Evolutionary conservation across 257 asterid genomes (phyloP), one percentile per base, ranked within the genome.

Genomic region (Forsythia viridissima): DNA sequence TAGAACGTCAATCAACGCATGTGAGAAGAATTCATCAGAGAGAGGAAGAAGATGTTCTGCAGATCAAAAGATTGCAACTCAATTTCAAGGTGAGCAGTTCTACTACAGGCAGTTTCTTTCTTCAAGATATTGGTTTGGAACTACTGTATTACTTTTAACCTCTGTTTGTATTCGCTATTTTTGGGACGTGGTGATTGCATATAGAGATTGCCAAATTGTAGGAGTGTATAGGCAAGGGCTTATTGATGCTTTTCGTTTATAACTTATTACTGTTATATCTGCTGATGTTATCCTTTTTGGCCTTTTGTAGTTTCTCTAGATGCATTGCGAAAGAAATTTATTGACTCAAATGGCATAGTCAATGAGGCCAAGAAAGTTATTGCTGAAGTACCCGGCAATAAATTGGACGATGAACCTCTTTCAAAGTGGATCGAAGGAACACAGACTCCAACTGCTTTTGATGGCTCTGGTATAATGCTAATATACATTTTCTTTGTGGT

Each of bases 341-440:
- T 46, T 6, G 83, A 77, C 61, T 46, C 78, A 65, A 77, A 79
- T 82, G 21, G 68, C 69, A 73, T 63, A 34, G 44, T 73, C 70
- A 70, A 42, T 48, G 81, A 78, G 18, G 81, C 67, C 43, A 81
- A 70, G 67, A 76, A 76, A 71, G 84, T 24, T 70, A 46, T 34
- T 34, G 76, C 65, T 40, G 83, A 89, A 73, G 72, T 65, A 71
- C 82, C 87, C 75, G 68, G 63, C 79, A 79, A 80, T 30, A 84
- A 79, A 39, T 82, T 87, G 40, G 93, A 91, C 43, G 86, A 90
- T 69, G 90, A 91, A 74, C 92, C 91, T 66, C 94, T 91, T 75
- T 84, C 97, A 18, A 86, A 73, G 81, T 90, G 94, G 96, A 77
- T 91, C 42, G 89, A 76, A 76, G 92, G 79, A 83, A 85, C 80